Base-by-base conservation (phyloP, 2,329 filamentous ascomycete species). In the Apiospora malaysiana region DNA sequence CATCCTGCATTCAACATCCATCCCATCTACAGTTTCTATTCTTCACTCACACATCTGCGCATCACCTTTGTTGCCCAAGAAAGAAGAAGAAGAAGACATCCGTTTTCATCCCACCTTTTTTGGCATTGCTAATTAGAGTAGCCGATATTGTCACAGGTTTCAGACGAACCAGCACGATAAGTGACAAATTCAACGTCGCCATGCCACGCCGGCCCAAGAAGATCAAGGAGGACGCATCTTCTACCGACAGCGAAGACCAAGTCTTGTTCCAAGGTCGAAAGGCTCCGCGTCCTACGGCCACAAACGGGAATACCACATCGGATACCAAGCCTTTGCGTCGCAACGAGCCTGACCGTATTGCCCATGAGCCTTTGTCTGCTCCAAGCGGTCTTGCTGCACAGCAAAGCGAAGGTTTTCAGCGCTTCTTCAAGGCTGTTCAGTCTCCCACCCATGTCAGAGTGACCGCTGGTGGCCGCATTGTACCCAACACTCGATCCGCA, bases 381-480 rank as follows among this genome's bases (percentile, higher is more conserved):
- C 89, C 89, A 14, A 79, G 84, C 25, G 87, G 84, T 10, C 78
- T 87, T 45, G 80, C 79, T 47, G 86, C 87, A 37, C 89, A 91
- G 77, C 86, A 87, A 74, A 86, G 85, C 45, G 89, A 91, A 77
- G 90, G 90, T n/a, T 92, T 92, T 74, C 87, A 90, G 78, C 85
- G 87, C 69, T 92, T 92, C 77, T 91, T 90, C 81, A 89, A 90
- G 77, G 89, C 90, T 14, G 90, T 92, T n/a, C 85, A 89, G 5
- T 92, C 90, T 45, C 90, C 90, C 9, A 90, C 89, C 18, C 89
- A 92, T 78, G 86, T 92, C 73, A 87, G 90, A 21, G 90, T 92
- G 68, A 92, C 90, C 25, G 90, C 90, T 71, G 89, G 90, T 71
- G 90, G 90, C 56, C 85, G 89, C 47, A 92, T 92, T 75, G 90